phyloP scores from a whole-genome alignment of 2,329 filamentous ascomycete genomes.

The Neoscytalidium dimidiatum region DNA sequence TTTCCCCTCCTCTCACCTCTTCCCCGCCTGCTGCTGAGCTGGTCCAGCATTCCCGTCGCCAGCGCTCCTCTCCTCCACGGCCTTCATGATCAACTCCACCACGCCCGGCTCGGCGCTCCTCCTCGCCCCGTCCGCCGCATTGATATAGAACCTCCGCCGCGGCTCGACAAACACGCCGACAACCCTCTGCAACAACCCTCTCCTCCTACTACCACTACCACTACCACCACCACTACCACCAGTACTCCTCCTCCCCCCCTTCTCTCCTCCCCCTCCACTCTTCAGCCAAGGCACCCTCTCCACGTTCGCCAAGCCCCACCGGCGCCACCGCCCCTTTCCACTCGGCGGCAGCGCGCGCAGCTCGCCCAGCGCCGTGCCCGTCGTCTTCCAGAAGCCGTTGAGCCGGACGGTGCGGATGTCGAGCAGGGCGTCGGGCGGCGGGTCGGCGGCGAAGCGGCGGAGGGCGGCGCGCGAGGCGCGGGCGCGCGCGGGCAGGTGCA shows the following conservation, averaged over 20 bases:
- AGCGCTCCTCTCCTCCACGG: background rate
- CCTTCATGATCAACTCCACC: constrained; percentile 5
- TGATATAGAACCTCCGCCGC: constrained; percentile 1
- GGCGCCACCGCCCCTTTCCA: too few relatives aligned
- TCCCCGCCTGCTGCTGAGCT: background rate
- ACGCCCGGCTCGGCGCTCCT: constrained; percentile 11
- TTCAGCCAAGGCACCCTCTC: background rate
- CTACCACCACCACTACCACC: background rate
- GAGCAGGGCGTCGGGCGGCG: constrained; percentile 29
- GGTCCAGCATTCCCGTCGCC: background rate
- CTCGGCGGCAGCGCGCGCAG: constrained; percentile 26
- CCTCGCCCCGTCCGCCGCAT: background rate
- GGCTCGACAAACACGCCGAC: background rate
- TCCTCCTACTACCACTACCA: background rate
- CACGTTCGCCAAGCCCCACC: background rate
- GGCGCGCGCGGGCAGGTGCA: constrained; percentile 34
- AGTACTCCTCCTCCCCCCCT: background rate
- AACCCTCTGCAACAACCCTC: background rate
- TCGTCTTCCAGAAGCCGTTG: constrained; percentile 34
- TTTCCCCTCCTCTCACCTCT: background rate
- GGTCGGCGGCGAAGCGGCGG: constrained; percentile 28
- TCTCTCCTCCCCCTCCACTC: background rate
- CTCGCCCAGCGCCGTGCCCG: constrained; percentile 32
- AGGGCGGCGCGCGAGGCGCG: constrained; percentile 30
- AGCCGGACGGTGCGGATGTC: constrained; percentile 38